These are phyloP conservation scores for Anacardium occidentale DNA, from an alignment of 345 rosid genomes.

Conservation along the genomic window DNA sequence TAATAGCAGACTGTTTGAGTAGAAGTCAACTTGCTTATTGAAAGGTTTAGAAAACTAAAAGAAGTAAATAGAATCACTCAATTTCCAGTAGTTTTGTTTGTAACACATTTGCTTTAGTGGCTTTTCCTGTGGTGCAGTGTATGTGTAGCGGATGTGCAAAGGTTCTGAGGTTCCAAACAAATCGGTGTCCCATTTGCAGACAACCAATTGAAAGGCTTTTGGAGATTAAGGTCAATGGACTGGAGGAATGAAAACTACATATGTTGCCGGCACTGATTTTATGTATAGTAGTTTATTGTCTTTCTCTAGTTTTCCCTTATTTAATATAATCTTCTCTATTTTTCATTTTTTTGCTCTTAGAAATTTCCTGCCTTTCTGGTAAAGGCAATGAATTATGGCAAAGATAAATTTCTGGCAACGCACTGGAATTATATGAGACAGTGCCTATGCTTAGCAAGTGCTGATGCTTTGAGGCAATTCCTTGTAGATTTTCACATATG, in stretches of 20 bases:
- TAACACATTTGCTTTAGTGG: neutral
- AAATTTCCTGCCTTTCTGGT: slow-evolving; percentile 19
- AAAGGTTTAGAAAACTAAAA: neutral
- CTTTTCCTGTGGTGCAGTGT: slow-evolving; percentile 51
- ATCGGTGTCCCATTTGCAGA: slow-evolving; percentile 89
- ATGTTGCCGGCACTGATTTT: slow-evolving; percentile 2
- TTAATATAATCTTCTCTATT: neutral
- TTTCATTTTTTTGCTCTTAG: neutral
- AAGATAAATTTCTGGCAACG: slow-evolving; percentile 14
- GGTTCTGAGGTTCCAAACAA: slow-evolving; percentile 83
- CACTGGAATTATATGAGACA: slow-evolving; percentile 17
- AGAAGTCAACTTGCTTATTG: neutral
- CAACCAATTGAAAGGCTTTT: slow-evolving; percentile 94
- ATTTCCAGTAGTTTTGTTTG: neutral
- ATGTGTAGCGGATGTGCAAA: slow-evolving; percentile 97
- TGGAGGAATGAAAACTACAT: slow-evolving; percentile 40
- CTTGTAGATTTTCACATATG: neutral
- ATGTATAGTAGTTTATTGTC: slow-evolving; percentile 31
- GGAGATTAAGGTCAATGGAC: slow-evolving; percentile 71
- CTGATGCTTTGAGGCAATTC: slow-evolving; percentile 19
- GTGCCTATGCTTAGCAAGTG: slow-evolving; percentile 13
- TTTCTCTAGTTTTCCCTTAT: neutral
- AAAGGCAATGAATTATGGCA: slow-evolving; percentile 5
- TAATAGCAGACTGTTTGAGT: neutral
- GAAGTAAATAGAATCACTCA: neutral